A percentile compares a stretch with the other conserved stretches of the same genome.
Evolutionary conservation across 139 green algal species (phyloP).

Genomic region (Trebouxia sp.): DNA sequence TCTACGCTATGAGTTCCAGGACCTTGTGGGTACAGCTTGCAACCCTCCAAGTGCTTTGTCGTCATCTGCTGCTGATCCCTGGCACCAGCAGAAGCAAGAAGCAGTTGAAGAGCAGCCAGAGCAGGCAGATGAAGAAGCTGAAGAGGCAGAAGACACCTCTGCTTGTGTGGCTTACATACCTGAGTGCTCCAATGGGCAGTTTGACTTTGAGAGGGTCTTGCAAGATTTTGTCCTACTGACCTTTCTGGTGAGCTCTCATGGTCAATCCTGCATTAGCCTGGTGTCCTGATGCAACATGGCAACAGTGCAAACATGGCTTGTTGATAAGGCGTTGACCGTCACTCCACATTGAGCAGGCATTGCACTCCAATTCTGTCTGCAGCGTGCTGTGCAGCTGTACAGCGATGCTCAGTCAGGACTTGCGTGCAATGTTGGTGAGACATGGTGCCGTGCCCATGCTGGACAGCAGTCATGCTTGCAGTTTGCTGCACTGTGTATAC

Average conservation of each 20-base stretch:
- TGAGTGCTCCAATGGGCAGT: neutral
- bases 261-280: neutral
- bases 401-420: too few relatives aligned
- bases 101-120: constrained; percentile 7
- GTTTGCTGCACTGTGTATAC: too few relatives aligned
- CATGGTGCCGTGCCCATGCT: too few relatives aligned
- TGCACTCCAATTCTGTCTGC: too few relatives aligned
- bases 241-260: constrained; percentile 71
- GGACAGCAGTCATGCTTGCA: too few relatives aligned
- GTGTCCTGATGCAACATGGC: neutral
- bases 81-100: neutral
- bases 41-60: neutral
- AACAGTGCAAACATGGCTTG: too few relatives aligned
- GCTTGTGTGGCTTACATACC: neutral
- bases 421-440: too few relatives aligned
- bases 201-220: constrained; percentile 76
- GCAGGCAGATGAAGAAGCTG: neutral
- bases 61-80: neutral
- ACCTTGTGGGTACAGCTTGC: constrained; percentile 30
- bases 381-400: too few relatives aligned
- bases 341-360: too few relatives aligned
- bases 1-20: constrained; percentile 73
- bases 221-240: constrained; percentile 90
- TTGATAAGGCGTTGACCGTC: too few relatives aligned
- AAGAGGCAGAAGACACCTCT: neutral